Evolutionary conservation across 805 yeast genomes (phyloP).

Genomic region (Hanseniaspora jakobsenii): DNA sequence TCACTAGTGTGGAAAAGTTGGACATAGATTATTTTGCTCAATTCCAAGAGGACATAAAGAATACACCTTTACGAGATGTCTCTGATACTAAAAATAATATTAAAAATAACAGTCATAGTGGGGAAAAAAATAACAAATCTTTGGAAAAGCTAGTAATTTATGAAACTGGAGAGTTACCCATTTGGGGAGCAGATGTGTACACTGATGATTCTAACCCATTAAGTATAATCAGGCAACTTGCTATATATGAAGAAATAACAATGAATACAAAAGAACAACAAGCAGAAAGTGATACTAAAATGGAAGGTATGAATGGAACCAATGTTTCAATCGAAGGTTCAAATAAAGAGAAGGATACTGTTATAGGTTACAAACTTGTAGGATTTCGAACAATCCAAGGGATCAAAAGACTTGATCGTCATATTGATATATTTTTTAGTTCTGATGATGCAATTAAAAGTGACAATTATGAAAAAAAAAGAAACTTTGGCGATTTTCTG

Average conservation of each 20-base stretch:
- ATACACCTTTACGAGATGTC: no score
- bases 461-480: neutral
- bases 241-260: constrained; percentile 41
- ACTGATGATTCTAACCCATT: constrained; percentile 88
- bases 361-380: constrained; percentile 24
- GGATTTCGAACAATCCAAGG: constrained; percentile 25
- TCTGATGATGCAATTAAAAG: no score
- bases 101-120: no score
- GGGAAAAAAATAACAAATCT: no score
- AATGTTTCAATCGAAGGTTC: no score
- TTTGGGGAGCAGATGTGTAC: constrained; percentile 91
- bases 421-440: constrained; percentile 5
- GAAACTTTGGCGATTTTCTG: neutral
- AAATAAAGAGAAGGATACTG: constrained; percentile 22
- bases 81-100: no score
- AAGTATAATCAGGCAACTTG: constrained; percentile 62
- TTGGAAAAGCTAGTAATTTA: no score
- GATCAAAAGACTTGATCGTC: constrained; percentile 20
- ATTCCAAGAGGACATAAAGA: neutral
- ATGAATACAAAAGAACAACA: no score
- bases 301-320: no score
- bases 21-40: constrained; percentile 2
- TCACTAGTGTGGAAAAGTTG: no score
- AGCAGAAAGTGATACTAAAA: no score
- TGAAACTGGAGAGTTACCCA: constrained; percentile 5